A percentile compares a stretch with the other conserved stretches of the same genome.
Conservation (phyloP, 352 stramenopile species). For the Phytophthora aleatoria region DNA sequence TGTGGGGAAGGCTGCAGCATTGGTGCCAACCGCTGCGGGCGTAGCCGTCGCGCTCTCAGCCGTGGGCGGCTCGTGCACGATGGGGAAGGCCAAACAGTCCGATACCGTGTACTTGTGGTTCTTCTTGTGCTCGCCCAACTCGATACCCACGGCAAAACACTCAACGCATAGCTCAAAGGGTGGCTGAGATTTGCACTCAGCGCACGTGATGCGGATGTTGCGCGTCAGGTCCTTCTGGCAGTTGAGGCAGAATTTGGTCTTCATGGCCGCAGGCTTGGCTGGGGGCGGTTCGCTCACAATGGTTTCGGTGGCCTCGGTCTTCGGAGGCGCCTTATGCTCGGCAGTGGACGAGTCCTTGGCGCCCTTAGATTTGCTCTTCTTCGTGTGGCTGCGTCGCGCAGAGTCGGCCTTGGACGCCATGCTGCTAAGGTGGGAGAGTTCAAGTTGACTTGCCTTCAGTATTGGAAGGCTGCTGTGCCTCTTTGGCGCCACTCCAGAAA, state of each 20-base stretch:
- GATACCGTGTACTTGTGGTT: constrained; percentile 82
- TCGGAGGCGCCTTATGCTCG: not conserved
- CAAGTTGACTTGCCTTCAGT: constrained; percentile 28
- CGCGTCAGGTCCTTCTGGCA: constrained; percentile 86
- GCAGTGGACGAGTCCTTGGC: not conserved
- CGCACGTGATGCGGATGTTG: constrained; percentile 87
- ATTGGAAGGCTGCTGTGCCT: constrained; percentile 14
- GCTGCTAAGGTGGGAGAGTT: constrained; percentile 11
- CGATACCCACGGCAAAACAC: constrained; percentile 91
- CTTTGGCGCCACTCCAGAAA: constrained; percentile 15
- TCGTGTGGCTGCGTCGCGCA: constrained; percentile 33
- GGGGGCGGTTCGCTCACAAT: constrained; percentile 18
- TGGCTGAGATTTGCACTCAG: constrained; percentile 60
- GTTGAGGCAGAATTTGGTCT: constrained; percentile 85
- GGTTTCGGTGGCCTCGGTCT: not conserved
- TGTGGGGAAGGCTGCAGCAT: constrained; percentile 19
- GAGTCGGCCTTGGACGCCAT: constrained; percentile 30
- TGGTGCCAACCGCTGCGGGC: constrained; percentile 26
- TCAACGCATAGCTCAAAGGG: constrained; percentile 93
- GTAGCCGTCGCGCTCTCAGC: constrained; percentile 6
- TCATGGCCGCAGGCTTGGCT: constrained; percentile 42
- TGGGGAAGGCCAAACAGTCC: constrained; percentile 80
- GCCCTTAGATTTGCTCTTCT: constrained; percentile 34
- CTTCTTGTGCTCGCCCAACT: constrained; percentile 85
- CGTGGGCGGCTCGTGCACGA: constrained; percentile 55